A percentile compares a stretch with the other conserved stretches of the same genome.
phyloP scores from a whole-genome alignment of 352 stramenopile genomes.

The Phytopythium mirpurense region DNA sequence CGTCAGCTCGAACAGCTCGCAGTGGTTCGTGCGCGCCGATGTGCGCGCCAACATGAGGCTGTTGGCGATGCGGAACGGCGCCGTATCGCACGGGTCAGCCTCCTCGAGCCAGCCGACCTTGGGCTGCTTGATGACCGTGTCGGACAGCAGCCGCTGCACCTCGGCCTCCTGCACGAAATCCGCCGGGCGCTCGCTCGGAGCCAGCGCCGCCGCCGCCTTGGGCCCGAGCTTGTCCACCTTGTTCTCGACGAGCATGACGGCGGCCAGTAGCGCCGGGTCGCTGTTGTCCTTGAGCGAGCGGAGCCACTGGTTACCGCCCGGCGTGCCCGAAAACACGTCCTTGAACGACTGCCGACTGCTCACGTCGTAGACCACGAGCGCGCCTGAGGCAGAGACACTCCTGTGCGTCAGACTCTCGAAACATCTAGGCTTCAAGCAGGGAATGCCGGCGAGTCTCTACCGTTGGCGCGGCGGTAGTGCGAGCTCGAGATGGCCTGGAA shows the following conservation, averaged over 20 bases:
- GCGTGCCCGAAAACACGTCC: constrained; percentile 46
- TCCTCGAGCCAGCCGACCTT: constrained; percentile 56
- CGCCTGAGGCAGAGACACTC: constrained; percentile 19
- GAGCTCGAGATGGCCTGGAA: constrained; percentile 72
- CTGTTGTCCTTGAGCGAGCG: constrained; percentile 57
- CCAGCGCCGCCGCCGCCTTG: constrained; percentile 9
- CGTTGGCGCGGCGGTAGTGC: constrained; percentile 59
- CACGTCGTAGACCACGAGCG: constrained; percentile 67
- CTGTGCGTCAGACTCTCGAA: neutral
- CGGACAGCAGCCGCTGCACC: constrained; percentile 35
- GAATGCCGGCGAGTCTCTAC: no score
- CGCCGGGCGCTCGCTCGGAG: constrained; percentile 19
- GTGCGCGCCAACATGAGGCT: constrained; percentile 64
- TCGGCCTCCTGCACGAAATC: constrained; percentile 44
- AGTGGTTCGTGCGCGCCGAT: constrained; percentile 50
- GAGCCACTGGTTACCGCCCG: constrained; percentile 51
- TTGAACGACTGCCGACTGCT: constrained; percentile 61
- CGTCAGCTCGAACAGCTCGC: constrained; percentile 52
- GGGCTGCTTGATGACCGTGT: constrained; percentile 42
- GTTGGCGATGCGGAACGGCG: constrained; percentile 54
- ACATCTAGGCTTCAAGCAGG: no score
- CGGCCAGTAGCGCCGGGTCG: constrained; percentile 43
- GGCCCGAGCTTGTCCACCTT: constrained; percentile 52
- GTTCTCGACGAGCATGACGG: constrained; percentile 71
- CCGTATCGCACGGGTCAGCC: constrained; percentile 26